Conservation (phyloP, 768 basidiomycete species). For the Exsudoporus frostii region DNA sequence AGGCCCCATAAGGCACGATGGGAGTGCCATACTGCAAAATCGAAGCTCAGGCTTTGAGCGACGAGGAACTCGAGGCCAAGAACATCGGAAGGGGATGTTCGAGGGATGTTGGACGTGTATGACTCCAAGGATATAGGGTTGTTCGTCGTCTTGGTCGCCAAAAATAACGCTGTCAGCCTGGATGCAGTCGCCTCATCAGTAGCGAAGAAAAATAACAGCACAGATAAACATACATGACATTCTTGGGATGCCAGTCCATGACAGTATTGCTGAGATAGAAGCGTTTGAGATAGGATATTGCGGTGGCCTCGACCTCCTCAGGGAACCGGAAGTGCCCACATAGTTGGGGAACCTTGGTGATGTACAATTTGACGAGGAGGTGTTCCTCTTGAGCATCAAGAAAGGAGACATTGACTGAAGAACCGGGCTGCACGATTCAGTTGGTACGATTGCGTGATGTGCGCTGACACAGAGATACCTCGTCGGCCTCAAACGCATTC, state of each 20-base stretch:
- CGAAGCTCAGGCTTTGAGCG: slow-evolving; percentile 90
- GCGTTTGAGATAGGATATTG: slow-evolving; percentile 87
- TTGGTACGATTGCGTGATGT: not conserved
- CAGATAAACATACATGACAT: slow-evolving; percentile 77
- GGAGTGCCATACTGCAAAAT: slow-evolving; percentile 91
- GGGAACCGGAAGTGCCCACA: slow-evolving; percentile 85
- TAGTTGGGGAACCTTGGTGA: slow-evolving; percentile 79
- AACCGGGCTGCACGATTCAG: slow-evolving; percentile 56
- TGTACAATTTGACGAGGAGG: slow-evolving; percentile 84
- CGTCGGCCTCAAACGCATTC: slow-evolving; percentile 71
- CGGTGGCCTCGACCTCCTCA: slow-evolving; percentile 91
- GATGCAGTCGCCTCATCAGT: not conserved
- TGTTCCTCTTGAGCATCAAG: slow-evolving; percentile 77
- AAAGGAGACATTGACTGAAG: slow-evolving; percentile 70
- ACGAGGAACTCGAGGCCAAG: slow-evolving; percentile 95
- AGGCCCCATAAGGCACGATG: slow-evolving; percentile 87
- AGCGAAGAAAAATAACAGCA: not conserved
- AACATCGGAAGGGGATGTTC: slow-evolving; percentile 77
- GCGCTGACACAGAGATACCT: slow-evolving; percentile 45
- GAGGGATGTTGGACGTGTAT: slow-evolving; percentile 81
- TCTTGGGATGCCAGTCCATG: slow-evolving; percentile 99
- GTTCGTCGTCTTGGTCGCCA: slow-evolving; percentile 98
- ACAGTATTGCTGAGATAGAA: slow-evolving; percentile 98
- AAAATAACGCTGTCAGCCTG: slow-evolving; percentile 93
- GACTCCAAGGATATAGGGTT: slow-evolving; percentile 83